phyloP scores from a whole-genome alignment of 148 eudicot species.

The Persicaria tinctoria region DNA sequence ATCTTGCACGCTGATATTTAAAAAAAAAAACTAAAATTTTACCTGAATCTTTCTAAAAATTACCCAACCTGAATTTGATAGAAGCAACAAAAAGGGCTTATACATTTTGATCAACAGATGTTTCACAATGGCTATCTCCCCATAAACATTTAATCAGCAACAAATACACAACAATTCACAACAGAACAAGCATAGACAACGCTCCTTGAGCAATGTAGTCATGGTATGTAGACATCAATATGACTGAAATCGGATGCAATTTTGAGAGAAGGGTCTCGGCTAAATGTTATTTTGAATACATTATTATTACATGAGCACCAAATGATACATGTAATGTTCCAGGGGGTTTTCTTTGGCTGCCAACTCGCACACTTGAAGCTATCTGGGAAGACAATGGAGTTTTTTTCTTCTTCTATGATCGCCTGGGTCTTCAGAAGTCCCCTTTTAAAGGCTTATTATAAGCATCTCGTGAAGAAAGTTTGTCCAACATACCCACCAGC shows the following conservation, averaged over 20 bases:
- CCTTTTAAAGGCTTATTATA: background rate
- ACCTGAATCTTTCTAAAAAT: too few species aligned
- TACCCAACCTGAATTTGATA: too few species aligned
- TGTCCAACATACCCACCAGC: conserved; percentile 75
- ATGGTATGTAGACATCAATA: background rate
- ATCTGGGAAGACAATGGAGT: too few species aligned
- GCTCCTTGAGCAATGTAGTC: background rate
- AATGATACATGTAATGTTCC: too few species aligned
- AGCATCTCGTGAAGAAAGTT: conserved; percentile 14
- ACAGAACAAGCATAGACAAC: background rate
- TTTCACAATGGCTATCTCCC: background rate
- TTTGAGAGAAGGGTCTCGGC: background rate
- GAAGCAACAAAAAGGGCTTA: too few species aligned
- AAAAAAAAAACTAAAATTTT: too few species aligned
- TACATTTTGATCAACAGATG: background rate
- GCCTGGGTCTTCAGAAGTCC: background rate
- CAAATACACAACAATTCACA: background rate
- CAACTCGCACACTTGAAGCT: too few species aligned
- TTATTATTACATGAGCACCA: too few species aligned
- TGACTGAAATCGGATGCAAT: background rate
- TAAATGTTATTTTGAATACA: background rate
- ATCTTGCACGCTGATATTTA: too few species aligned
- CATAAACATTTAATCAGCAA: background rate
- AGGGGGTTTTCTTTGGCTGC: too few species aligned
- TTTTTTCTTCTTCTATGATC: too few species aligned